Evolutionary conservation across 1,284 basidiomycete genomes (phyloP).

Genomic region (Phellopilus nigrolimitatus): DNA sequence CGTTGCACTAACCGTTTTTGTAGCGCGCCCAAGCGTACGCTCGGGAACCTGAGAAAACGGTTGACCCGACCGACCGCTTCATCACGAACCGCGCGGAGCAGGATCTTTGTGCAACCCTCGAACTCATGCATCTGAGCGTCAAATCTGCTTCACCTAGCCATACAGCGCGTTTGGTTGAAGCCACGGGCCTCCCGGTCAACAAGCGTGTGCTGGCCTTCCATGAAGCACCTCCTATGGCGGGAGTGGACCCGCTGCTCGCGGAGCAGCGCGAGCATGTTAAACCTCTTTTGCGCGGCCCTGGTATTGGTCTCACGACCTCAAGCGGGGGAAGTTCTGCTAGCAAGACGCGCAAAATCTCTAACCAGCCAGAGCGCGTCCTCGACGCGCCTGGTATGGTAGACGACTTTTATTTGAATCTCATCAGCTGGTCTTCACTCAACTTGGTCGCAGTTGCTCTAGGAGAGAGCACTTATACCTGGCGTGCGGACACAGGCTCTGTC

Average conservation of each 20-base stretch:
- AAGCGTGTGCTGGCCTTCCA: slow-evolving; percentile 75
- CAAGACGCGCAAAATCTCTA: slow-evolving; percentile 76
- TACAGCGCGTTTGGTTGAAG: slow-evolving; percentile 68
- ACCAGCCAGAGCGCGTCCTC: slow-evolving; percentile 83
- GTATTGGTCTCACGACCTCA: slow-evolving; percentile 54
- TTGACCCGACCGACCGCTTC: slow-evolving; percentile 63
- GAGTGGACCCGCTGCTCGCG: slow-evolving; percentile 62
- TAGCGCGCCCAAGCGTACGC: slow-evolving; percentile 17
- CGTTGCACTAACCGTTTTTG: background rate
- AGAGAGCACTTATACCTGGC: slow-evolving; percentile 87
- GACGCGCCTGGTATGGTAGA: slow-evolving; percentile 95
- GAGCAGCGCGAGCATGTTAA: slow-evolving; percentile 69
- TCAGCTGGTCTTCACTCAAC: slow-evolving; percentile 88
- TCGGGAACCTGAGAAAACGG: slow-evolving; percentile 20
- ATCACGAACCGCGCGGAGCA: slow-evolving; percentile 57
- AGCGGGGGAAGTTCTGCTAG: slow-evolving; percentile 51
- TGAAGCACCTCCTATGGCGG: slow-evolving; percentile 66
- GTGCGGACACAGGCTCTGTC: slow-evolving; percentile 85
- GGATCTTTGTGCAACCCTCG: slow-evolving; percentile 56
- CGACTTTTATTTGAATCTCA: slow-evolving; percentile 95
- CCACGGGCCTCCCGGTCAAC: slow-evolving; percentile 68
- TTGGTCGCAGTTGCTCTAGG: slow-evolving; percentile 85
- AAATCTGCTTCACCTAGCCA: slow-evolving; percentile 65
- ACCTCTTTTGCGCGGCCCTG: slow-evolving; percentile 67
- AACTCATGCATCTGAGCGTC: slow-evolving; percentile 56